Evolutionary conservation across 2,329 filamentous ascomycete genomes (phyloP).

Genomic region (Exophiala sp.): DNA sequence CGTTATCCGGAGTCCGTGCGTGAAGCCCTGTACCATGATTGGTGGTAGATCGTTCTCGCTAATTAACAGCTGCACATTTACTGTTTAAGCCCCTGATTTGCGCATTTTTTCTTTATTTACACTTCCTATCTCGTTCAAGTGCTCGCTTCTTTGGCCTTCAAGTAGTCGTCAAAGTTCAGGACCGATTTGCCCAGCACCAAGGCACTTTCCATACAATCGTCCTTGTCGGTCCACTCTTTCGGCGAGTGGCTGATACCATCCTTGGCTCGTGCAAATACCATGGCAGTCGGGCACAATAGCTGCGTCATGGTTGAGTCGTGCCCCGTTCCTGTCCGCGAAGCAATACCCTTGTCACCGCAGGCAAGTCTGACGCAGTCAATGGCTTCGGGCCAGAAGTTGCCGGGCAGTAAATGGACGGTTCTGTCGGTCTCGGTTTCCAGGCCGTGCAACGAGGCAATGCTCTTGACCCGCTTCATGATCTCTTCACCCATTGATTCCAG

Average conservation of each 20-base stretch:
- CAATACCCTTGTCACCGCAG: slow-evolving; percentile 29
- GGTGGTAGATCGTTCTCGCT: too few relatives aligned
- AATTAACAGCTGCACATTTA: too few relatives aligned
- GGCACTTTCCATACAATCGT: slow-evolving; percentile 29
- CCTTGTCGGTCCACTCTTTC: slow-evolving; percentile 28
- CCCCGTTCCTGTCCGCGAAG: slow-evolving; percentile 25
- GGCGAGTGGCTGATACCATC: slow-evolving; percentile 29
- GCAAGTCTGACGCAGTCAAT: slow-evolving; percentile 28
- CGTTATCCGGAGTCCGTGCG: too few relatives aligned
- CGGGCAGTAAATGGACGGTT: slow-evolving; percentile 26
- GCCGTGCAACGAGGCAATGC: slow-evolving; percentile 22
- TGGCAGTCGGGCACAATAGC: slow-evolving; percentile 27
- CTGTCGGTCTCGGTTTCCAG: slow-evolving; percentile 25
- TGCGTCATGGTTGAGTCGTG: slow-evolving; percentile 31
- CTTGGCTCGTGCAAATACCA: slow-evolving; percentile 29
- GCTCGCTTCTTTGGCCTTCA: slow-evolving; percentile 21
- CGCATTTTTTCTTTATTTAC: too few relatives aligned
- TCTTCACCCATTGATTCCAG: slow-evolving; percentile 28
- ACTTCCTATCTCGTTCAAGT: neutral
- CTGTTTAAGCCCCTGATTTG: too few relatives aligned
- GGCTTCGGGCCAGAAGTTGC: slow-evolving; percentile 27
- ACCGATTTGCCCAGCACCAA: slow-evolving; percentile 30
- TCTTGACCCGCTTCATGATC: slow-evolving; percentile 22
- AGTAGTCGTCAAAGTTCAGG: slow-evolving; percentile 30
- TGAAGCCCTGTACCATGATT: too few relatives aligned